These are phyloP conservation scores for Pisolithus albus DNA, from an alignment of 768 basidiomycete species.

Conservation along the genomic window DNA sequence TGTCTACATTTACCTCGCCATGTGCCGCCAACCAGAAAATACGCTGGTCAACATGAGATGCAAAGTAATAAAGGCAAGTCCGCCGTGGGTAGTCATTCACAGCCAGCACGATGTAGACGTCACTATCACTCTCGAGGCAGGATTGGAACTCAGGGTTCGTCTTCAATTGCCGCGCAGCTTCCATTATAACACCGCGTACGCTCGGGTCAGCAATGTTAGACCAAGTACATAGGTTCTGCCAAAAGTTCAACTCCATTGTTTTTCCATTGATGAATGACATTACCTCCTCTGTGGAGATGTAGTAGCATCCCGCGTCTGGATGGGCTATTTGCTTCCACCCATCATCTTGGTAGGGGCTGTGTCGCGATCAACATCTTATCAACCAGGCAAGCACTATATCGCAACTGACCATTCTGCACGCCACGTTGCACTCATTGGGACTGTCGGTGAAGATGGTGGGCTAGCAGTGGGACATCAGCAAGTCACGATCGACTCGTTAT, in stretches of 20 bases:
- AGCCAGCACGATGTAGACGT: constrained; percentile 15
- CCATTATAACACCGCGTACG: not conserved
- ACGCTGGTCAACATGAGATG: constrained; percentile 21
- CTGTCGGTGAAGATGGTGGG: not conserved
- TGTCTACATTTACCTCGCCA: constrained; percentile 13
- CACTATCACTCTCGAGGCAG: constrained; percentile 5
- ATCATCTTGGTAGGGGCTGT: constrained; percentile 4
- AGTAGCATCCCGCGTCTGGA: constrained; percentile 29
- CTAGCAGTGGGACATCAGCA: not conserved
- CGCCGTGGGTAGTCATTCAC: not conserved
- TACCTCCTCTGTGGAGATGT: constrained; percentile 28
- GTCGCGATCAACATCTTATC: not conserved
- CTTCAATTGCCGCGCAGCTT: not conserved
- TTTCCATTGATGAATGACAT: not conserved
- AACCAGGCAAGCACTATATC: not conserved
- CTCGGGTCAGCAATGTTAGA: not conserved
- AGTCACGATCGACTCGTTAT: not conserved
- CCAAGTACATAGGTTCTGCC: not conserved
- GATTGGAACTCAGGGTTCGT: not conserved
- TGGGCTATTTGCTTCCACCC: constrained; percentile 27
- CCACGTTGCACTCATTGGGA: not conserved
- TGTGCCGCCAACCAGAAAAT: constrained; percentile 25
- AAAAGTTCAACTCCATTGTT: not conserved
- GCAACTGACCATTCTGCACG: not conserved
- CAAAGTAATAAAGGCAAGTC: constrained; percentile 20